Base-by-base conservation (phyloP, 169 alveolate species). In the Plasmodium adleri region DNA sequence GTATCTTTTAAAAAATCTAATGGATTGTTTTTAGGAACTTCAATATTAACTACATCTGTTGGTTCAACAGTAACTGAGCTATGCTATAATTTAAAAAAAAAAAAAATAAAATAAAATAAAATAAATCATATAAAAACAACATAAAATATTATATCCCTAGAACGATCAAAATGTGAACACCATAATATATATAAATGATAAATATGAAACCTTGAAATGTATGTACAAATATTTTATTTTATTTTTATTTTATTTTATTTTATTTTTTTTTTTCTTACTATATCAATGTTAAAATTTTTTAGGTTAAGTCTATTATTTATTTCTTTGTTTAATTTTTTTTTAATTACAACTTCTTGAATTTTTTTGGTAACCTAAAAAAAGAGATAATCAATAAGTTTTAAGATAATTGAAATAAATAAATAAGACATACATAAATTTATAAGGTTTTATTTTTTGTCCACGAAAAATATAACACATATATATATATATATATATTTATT, bases 311-410 rank as follows among this genome's bases (percentile, higher is more conserved):
- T 45, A 32, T 72, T 89, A 50, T 92, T 59, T 3, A 93, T 94
- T 32, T 92, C 93, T 72, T 93, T 94, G 92, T 94, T 86, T 6
- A 87, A 73, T 20, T 88, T 76, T 54, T 93, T 88, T n/a, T 74
- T 88, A 1, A 91, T 73, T 2, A 88, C 74, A 2, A 88, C 93
- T 86, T 93, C 96, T 74, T 94, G 93, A 47, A 95, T 74, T 22
- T 95, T 70, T 85, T 95, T 95, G 22, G 94, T 93, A 10, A 93
- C 91, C 97, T 95, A 64, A 24, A 56, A 28, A 71, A 20, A 54
- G 9, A 32, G 15, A 49, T 95, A 64, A 12, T 39, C 9, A 71
- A 20, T 28, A 0, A 32, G 15, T 26, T 26, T 7, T 50, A 72
- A 26, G 8, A 83, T 24, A 2, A 10, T 26, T 28, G 26, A n/a